phyloP scores from a whole-genome alignment of 306 rosid species.

The Corylus americana region DNA sequence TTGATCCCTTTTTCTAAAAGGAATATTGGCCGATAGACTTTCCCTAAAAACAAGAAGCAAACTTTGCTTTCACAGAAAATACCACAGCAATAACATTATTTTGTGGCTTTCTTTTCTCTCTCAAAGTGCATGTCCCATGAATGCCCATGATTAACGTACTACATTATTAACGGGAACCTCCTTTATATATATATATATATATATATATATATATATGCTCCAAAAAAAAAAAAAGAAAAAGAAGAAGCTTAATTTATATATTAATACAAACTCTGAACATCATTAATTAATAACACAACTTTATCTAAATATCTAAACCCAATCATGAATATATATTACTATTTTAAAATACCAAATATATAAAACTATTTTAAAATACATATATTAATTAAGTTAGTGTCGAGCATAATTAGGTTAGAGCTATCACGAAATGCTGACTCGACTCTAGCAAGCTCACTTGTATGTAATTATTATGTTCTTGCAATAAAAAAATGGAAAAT shows the following conservation, averaged over 20 bases:
- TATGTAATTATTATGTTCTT: neutral
- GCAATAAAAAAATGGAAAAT: neutral
- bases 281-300: neutral
- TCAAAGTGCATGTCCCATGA: neutral
- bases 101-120: neutral
- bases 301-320: neutral
- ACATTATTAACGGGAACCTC: constrained; percentile 3
- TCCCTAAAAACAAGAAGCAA: constrained; percentile 4
- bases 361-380: neutral
- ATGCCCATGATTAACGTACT: neutral
- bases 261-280: neutral
- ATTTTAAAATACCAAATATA: neutral
- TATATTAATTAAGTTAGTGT: neutral
- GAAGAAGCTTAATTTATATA: neutral
- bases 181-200: too few relatives aligned
- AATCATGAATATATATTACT: neutral
- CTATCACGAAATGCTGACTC: neutral
- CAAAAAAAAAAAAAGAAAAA: too few relatives aligned
- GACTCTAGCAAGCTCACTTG: neutral
- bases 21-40: neutral
- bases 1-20: constrained; percentile 10
- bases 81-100: neutral
- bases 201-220: neutral
- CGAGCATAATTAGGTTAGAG: neutral
- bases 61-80: neutral